phyloP scores from a whole-genome alignment of 2,329 filamentous ascomycete genomes.

The Berkeleyomyces rouxiae region DNA sequence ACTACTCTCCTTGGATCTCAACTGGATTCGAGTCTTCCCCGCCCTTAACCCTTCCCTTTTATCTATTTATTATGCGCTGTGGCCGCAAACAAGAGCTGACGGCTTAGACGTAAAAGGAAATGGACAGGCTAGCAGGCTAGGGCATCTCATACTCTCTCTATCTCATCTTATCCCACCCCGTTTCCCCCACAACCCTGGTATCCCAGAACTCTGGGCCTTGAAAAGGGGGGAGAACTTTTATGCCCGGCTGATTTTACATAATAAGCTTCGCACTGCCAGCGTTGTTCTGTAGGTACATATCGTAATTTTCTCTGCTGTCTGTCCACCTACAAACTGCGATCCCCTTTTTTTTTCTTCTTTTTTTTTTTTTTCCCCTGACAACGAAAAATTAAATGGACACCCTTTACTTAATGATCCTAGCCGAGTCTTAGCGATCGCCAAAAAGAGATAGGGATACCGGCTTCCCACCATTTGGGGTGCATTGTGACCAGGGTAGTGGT shows the following conservation, averaged over 20 bases:
- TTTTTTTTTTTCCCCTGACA: neutral
- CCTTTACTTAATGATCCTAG: neutral
- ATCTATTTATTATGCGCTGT: neutral
- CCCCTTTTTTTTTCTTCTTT: neutral
- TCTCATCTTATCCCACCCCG: neutral
- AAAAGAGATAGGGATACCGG: neutral
- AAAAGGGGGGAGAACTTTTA: neutral
- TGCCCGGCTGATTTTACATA: constrained; percentile 1
- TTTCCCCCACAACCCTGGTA: neutral
- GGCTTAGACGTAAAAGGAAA: neutral
- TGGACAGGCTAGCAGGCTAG: neutral
- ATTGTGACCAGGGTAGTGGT: neutral
- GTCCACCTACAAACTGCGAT: neutral
- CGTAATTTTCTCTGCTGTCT: neutral
- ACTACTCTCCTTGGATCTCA: neutral
- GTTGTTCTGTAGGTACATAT: neutral
- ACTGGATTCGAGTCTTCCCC: neutral
- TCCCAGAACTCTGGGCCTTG: neutral
- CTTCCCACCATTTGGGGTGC: neutral
- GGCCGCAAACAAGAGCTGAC: neutral
- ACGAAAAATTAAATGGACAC: neutral
- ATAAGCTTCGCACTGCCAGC: neutral
- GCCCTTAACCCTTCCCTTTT: neutral
- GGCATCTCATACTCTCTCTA: neutral
- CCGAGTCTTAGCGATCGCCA: neutral